phyloP scores from a whole-genome alignment of 441 rosid genomes.

The Pelargonium exstipulatum region DNA sequence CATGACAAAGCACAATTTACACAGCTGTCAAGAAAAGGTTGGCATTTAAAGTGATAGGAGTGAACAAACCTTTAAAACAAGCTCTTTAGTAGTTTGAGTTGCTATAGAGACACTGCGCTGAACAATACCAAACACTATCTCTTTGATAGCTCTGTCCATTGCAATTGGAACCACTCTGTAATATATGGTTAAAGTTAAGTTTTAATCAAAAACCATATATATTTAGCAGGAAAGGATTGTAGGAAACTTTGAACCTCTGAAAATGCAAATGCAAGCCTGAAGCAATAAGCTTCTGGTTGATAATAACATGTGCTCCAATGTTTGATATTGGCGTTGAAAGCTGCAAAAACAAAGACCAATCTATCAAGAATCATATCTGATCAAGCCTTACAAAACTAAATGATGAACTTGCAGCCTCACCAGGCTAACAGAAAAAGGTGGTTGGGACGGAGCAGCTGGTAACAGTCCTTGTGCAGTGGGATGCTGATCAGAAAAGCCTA shows the following conservation, averaged over 20 bases:
- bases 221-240: slow-evolving; percentile 15
- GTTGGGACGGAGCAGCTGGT: slow-evolving; percentile 66
- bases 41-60: neutral
- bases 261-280: slow-evolving; percentile 79
- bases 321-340: slow-evolving; percentile 69
- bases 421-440: slow-evolving; percentile 66
- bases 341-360: slow-evolving; percentile 37
- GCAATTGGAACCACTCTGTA: slow-evolving; percentile 85
- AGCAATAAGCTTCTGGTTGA: slow-evolving; percentile 69
- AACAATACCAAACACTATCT: slow-evolving; percentile 84
- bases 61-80: slow-evolving; percentile 71
- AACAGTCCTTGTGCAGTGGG: slow-evolving; percentile 75
- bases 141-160: slow-evolving; percentile 96
- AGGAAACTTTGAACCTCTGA: slow-evolving; percentile 61
- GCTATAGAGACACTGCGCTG: slow-evolving; percentile 98
- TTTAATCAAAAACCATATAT: neutral
- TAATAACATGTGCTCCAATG: slow-evolving; percentile 76
- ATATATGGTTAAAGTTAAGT: neutral
- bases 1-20: neutral
- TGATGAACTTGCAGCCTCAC: slow-evolving; percentile 27
- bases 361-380: slow-evolving; percentile 21
- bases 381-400: neutral
- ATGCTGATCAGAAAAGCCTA: slow-evolving; percentile 78
- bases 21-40: neutral
- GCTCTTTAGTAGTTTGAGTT: slow-evolving; percentile 96